Percentiles rank a stretch among this genome's conserved stretches.
These are phyloP conservation scores for Hortiboletus campestris DNA, from an alignment of 768 basidiomycete genomes.

Conservation along the genomic window DNA sequence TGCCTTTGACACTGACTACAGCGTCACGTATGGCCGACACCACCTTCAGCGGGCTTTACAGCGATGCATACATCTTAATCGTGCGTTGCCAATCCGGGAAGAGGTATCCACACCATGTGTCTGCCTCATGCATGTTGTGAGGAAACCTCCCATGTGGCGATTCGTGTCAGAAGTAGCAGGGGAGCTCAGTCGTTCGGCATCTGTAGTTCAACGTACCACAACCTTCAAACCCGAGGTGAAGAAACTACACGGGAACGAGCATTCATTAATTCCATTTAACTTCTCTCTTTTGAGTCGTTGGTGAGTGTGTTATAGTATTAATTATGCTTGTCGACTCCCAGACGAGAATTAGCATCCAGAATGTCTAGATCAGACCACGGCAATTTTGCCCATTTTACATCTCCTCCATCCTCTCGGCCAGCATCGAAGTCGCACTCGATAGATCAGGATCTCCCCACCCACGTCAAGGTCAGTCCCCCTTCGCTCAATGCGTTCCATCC, in stretches of 20 bases:
- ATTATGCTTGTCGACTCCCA: neutral
- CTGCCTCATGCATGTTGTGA: conserved; percentile 19
- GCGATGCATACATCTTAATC: neutral
- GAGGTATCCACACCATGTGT: conserved; percentile 13
- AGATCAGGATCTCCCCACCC: neutral
- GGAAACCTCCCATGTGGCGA: conserved; percentile 1
- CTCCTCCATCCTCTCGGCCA: conserved; percentile 10
- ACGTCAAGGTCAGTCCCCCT: conserved; percentile 11
- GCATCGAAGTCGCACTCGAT: conserved; percentile 12
- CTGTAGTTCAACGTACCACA: conserved; percentile 1
- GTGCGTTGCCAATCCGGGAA: neutral
- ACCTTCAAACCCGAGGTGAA: neutral
- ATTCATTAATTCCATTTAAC: neutral
- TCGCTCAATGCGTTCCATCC: neutral
- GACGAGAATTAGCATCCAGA: conserved; percentile 5
- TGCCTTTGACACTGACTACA: neutral
- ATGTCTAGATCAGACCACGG: conserved; percentile 20
- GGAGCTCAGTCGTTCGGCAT: neutral
- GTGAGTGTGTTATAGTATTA: conserved; percentile 7
- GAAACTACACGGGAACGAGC: neutral
- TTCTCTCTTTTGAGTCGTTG: neutral
- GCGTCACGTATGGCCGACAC: neutral
- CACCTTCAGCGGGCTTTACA: too few relatives aligned
- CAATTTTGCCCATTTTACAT: conserved; percentile 4
- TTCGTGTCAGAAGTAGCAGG: neutral